A percentile compares a stretch with the other conserved stretches of the same genome.
Evolutionary conservation across 441 rosid species (phyloP).

Genomic region (Pelargonium australe): DNA sequence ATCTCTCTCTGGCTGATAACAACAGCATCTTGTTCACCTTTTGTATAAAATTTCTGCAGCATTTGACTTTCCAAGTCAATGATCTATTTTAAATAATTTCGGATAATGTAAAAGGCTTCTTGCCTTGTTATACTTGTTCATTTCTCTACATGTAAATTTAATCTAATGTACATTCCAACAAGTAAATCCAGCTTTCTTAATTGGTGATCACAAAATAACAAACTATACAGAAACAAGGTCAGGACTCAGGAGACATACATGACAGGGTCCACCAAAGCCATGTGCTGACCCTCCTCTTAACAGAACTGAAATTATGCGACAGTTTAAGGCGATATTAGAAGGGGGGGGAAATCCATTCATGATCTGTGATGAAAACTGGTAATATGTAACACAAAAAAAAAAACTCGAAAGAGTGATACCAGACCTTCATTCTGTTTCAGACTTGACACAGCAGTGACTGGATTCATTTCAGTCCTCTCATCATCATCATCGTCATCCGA

Average conservation of each 20-base stretch:
- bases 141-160: background rate
- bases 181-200: background rate
- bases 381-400: background rate
- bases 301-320: conserved; percentile 1
- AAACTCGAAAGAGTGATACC: background rate
- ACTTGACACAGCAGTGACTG: background rate
- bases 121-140: background rate
- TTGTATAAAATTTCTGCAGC: conserved; percentile 20
- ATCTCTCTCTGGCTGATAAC: conserved; percentile 34
- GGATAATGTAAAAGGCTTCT: background rate
- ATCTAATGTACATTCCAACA: background rate
- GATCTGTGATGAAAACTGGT: background rate
- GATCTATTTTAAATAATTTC: background rate
- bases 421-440: conserved; percentile 3
- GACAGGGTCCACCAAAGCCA: background rate
- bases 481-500: conserved; percentile 5
- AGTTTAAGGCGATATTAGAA: background rate
- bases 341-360: background rate
- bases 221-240: background rate
- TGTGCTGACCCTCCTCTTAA: background rate
- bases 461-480: background rate
- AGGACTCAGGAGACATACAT: background rate
- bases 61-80: background rate
- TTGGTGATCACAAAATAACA: background rate
- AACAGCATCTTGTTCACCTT: conserved; percentile 55